Evolutionary conservation across 1,284 basidiomycete genomes (phyloP).

Genomic region (Ceratobasidium sp.): DNA sequence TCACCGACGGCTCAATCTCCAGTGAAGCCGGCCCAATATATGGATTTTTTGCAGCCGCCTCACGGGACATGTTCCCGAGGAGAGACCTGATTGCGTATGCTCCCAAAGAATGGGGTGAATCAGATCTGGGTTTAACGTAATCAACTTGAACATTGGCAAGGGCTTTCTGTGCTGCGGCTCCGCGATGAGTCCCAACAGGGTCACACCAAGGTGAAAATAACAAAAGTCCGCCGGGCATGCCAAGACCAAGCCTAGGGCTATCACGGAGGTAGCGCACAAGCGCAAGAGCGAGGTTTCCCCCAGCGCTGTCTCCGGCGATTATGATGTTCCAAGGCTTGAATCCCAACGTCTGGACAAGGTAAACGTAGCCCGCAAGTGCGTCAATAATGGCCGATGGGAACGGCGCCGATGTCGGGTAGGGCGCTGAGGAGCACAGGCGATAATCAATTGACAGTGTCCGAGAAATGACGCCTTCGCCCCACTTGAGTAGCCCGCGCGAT

Average conservation of each 20-base stretch:
- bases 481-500: conserved; percentile 33
- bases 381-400: conserved; percentile 77
- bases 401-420: conserved; percentile 57
- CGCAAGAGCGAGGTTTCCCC: conserved; percentile 76
- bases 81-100: conserved; percentile 38
- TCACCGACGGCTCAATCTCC: conserved; percentile 54
- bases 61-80: conserved; percentile 58
- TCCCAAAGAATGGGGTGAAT: conserved; percentile 8
- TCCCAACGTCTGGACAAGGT: conserved; percentile 65
- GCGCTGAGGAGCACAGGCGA: conserved; percentile 62
- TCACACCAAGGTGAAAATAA: conserved; percentile 74
- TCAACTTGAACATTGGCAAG: conserved; percentile 54
- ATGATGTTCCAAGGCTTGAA: conserved; percentile 70
- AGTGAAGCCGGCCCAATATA: conserved; percentile 72
- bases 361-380: conserved; percentile 72
- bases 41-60: conserved; percentile 60
- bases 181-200: conserved; percentile 55
- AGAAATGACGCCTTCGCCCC: not conserved
- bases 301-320: conserved; percentile 79
- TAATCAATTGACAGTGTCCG: conserved; percentile 66
- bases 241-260: conserved; percentile 56
- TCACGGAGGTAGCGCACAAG: conserved; percentile 65
- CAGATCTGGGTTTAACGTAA: conserved; percentile 57
- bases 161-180: conserved; percentile 56
- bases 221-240: conserved; percentile 69